Evolutionary conservation across 768 basidiomycete species (phyloP).

Genomic region (Xerocomus brunneocitrinus): DNA sequence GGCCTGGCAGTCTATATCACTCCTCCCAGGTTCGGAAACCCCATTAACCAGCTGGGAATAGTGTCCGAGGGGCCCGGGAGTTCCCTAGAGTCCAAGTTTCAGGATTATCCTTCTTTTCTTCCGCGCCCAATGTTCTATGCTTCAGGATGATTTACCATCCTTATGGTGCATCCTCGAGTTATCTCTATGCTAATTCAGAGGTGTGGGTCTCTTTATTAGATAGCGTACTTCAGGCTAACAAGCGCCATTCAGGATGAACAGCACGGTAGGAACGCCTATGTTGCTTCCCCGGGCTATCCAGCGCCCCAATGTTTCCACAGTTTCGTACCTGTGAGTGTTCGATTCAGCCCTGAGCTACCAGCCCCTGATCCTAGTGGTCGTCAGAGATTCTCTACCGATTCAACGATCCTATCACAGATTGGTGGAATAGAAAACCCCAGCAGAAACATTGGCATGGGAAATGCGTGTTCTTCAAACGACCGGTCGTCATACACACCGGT

Average conservation of each 20-base stretch:
- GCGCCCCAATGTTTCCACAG: constrained; percentile 22
- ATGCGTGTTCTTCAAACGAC: constrained; percentile 3
- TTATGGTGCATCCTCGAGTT: constrained; percentile 26
- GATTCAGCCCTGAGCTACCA: background rate
- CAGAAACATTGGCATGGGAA: background rate
- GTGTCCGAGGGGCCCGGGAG: background rate
- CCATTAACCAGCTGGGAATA: background rate
- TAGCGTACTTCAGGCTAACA: background rate
- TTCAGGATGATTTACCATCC: constrained; percentile 29
- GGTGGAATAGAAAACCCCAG: constrained; percentile 5
- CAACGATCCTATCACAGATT: constrained; percentile 12
- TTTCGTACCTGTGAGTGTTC: constrained; percentile 23
- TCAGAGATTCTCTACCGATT: constrained; percentile 28
- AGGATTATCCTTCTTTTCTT: constrained; percentile 2
- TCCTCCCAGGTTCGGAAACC: background rate
- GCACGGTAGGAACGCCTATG: background rate
- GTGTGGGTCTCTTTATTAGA: constrained; percentile 5
- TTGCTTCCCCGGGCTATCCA: background rate
- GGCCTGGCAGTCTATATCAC: background rate
- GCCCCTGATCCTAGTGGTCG: background rate
- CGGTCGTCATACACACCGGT: constrained; percentile 4
- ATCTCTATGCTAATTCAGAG: constrained; percentile 19
- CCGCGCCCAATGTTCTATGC: constrained; percentile 16
- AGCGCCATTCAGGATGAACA: constrained; percentile 10
- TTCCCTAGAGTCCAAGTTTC: background rate